Base-by-base conservation (phyloP, 225 moss, liverwort and hornwort genomes). In the Pleurozium schreberi region DNA sequence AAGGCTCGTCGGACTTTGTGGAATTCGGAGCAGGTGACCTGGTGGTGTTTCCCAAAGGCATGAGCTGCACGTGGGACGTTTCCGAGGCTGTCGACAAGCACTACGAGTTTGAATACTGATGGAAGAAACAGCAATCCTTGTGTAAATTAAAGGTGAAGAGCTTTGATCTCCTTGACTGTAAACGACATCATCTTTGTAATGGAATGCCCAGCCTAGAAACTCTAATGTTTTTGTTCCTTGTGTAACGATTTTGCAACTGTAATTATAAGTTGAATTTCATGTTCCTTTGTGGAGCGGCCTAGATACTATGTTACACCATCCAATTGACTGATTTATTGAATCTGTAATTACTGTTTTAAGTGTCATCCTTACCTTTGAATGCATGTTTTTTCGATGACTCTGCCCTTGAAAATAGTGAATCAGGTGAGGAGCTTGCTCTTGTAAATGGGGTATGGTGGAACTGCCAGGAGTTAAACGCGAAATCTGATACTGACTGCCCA, bases 31-130 rank as follows among this genome's bases (percentile, higher is more conserved):
- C 91, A 17, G 93, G 94, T 38, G 94, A 94, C 89, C 83, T 94
- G 89, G 94, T 94, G 64, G 92, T 93, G 75, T 94, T 94, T 80
- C 93, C 94, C 17, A 94, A 93, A 83, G 93, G 92, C 85, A 91
- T 93, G 94, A 94, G 91, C 76, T 94, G 94, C 91, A 94, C 93
- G 47, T 94, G 94, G 93, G 92, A 94, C 30, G 94, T 94, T n/a
- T 90, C 93, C 18, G 85, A 89, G 61, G 87, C 92, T 86, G 92
- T 94, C 28, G 93, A 93, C 89, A 94, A 94, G 84, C 94, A 94
- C 93, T 94, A 94, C 61, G 60, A 93, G 53, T 93, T 94, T 59
- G 91, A 94, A 75, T 90, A 92, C 62, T 93, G 89, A 92, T 64
- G 33, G 40, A 52, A 86, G 66, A 58, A 33, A 20, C 27, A 50